Evolutionary conservation across 805 yeast genomes (phyloP).

Genomic region (Cephaloascus albidus): DNA sequence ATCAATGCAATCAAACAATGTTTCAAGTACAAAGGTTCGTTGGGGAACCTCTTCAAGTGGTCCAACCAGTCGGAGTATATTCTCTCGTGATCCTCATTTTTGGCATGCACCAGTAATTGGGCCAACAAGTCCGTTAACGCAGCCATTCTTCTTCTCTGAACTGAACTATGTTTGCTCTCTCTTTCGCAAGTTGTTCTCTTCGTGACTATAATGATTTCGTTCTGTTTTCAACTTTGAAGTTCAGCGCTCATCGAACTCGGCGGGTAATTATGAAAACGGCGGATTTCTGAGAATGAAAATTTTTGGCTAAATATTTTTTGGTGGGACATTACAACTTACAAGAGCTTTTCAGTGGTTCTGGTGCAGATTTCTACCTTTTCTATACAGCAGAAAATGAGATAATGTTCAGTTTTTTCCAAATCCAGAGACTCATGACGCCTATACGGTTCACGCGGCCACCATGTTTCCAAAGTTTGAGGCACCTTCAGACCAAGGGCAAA

Average conservation of each 20-base stretch:
- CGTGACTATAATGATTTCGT: neutral
- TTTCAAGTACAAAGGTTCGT: constrained; percentile 17
- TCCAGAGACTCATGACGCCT: too few species aligned
- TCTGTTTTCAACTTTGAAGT: neutral
- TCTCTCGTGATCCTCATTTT: constrained; percentile 21
- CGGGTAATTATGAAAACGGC: neutral
- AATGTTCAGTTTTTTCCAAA: too few species aligned
- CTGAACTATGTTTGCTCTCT: neutral
- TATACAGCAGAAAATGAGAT: too few species aligned
- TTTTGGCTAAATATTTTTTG: too few species aligned
- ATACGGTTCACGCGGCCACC: too few species aligned
- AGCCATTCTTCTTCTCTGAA: constrained; percentile 4
- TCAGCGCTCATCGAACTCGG: neutral
- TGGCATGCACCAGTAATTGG: constrained; percentile 22
- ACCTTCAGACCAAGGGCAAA: too few species aligned
- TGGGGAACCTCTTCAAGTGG: constrained; percentile 14
- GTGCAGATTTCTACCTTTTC: too few species aligned
- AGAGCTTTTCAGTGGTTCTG: too few species aligned
- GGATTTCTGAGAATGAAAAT: neutral
- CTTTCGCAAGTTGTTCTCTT: neutral
- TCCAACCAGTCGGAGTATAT: constrained; percentile 18
- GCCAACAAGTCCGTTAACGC: constrained; percentile 21
- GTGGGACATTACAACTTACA: too few species aligned
- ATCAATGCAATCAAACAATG: constrained; percentile 49
- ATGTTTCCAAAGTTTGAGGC: too few species aligned